These are phyloP conservation scores for Casuarina glauca DNA, from an alignment of 306 rosid species.

Conservation along the genomic window DNA sequence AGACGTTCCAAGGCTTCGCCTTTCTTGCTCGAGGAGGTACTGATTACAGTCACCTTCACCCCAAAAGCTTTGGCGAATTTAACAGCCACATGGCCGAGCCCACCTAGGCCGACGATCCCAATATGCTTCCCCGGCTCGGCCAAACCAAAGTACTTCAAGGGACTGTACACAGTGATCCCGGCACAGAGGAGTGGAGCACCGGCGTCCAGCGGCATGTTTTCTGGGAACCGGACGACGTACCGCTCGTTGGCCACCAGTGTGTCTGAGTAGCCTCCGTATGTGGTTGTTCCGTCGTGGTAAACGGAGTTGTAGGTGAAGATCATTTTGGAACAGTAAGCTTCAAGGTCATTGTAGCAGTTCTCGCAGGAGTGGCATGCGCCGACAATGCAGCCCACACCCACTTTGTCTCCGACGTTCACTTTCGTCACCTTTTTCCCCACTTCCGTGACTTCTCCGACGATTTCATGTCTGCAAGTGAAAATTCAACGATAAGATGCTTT, in stretches of 20 bases:
- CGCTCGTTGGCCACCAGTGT: slow-evolving; percentile 45
- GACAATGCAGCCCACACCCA: slow-evolving; percentile 60
- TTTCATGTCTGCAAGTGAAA: slow-evolving; percentile 41
- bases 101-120: slow-evolving; percentile 63
- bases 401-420: slow-evolving; percentile 58
- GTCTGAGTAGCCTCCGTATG: slow-evolving; percentile 56
- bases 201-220: slow-evolving; percentile 43
- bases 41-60: slow-evolving; percentile 48
- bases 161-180: slow-evolving; percentile 60
- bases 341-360: slow-evolving; percentile 42
- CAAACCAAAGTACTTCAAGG: slow-evolving; percentile 38
- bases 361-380: slow-evolving; percentile 54
- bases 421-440: slow-evolving; percentile 56
- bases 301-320: slow-evolving; percentile 29
- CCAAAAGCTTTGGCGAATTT: slow-evolving; percentile 66
- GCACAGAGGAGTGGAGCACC: slow-evolving; percentile 65
- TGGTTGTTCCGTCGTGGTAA: slow-evolving; percentile 38
- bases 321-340: slow-evolving; percentile 45
- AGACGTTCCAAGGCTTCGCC: slow-evolving; percentile 40
- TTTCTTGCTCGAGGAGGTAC: slow-evolving; percentile 52
- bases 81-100: slow-evolving; percentile 53
- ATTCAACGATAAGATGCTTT: neutral
- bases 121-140: slow-evolving; percentile 44
- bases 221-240: slow-evolving; percentile 43
- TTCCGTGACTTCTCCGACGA: slow-evolving; percentile 60